A percentile compares a stretch with the other conserved stretches of the same genome.
These are phyloP conservation scores for Sphagnurus paluster DNA, from an alignment of 1,284 basidiomycete genomes.

Conservation along the genomic window DNA sequence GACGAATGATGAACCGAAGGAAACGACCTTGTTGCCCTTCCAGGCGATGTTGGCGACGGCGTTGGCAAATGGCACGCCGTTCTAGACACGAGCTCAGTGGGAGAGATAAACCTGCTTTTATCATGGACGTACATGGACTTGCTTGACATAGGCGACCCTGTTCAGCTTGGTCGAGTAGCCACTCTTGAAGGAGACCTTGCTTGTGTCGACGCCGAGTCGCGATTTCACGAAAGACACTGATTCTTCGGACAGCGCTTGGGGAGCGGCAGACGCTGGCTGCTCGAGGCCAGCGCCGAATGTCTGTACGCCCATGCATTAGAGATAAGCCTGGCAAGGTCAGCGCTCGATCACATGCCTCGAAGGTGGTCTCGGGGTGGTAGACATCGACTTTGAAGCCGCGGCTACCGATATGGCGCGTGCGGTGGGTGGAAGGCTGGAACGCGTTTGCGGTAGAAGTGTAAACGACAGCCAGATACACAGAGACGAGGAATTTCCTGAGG, in stretches of 20 bases:
- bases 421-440: constrained; percentile 18
- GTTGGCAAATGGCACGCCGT: constrained; percentile 44
- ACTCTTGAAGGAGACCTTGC: constrained; percentile 5
- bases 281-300: constrained; percentile 14
- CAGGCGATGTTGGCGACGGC: constrained; percentile 50
- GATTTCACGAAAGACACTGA: constrained; percentile 10
- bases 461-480: constrained; percentile 22
- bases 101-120: not conserved
- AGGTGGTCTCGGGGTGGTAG: constrained; percentile 12
- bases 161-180: constrained; percentile 6
- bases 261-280: constrained; percentile 4
- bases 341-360: constrained; percentile 2
- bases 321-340: not conserved
- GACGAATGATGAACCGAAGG: constrained; percentile 45
- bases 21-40: constrained; percentile 39
- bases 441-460: constrained; percentile 22
- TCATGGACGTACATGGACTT: constrained; percentile 35
- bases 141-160: constrained; percentile 26
- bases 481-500: constrained; percentile 24
- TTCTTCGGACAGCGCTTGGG: constrained; percentile 6
- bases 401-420: constrained; percentile 9
- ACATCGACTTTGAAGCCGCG: constrained; percentile 7
- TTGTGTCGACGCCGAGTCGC: constrained; percentile 11
- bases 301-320: constrained; percentile 2
- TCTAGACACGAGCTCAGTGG: constrained; percentile 19